Evolutionary conservation across 2,329 filamentous ascomycete genomes (phyloP).

Genomic region (Sclerotinia glacialis): DNA sequence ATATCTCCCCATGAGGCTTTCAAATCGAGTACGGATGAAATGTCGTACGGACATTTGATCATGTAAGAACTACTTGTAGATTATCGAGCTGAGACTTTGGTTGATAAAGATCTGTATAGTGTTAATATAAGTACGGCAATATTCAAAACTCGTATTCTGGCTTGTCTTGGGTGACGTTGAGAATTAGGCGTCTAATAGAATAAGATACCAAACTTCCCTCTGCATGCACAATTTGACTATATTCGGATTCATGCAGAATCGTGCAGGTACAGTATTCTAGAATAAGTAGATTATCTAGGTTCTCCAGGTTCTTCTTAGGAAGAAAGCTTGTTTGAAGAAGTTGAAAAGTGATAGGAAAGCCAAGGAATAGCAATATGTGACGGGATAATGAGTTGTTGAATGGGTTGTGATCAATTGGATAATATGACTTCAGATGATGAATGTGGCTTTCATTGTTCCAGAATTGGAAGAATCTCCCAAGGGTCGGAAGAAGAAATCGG

Average conservation of each 20-base stretch:
- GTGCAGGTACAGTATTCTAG: slow-evolving; percentile 16
- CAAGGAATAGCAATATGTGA: not conserved
- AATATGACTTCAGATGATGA: not conserved
- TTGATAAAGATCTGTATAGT: not conserved
- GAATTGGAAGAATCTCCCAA: not conserved
- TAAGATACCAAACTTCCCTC: not conserved
- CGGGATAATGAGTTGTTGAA: not conserved
- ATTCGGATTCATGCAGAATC: slow-evolving; percentile 20
- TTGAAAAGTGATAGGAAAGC: not conserved
- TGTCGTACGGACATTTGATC: not conserved
- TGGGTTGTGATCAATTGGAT: not conserved
- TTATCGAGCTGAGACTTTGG: not conserved
- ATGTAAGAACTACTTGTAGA: slow-evolving; percentile 8
- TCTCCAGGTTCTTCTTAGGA: not conserved
- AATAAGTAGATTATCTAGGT: slow-evolving; percentile 7
- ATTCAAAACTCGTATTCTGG: not conserved
- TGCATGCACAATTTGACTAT: slow-evolving; percentile 15
- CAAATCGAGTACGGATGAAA: slow-evolving; percentile 6
- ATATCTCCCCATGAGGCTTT: not conserved
- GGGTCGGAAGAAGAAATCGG: not conserved
- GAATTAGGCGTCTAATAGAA: not conserved
- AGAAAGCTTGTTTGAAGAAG: slow-evolving; percentile 17
- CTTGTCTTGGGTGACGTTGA: not conserved
- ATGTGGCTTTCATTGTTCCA: slow-evolving; percentile 4
- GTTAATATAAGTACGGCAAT: not conserved